A percentile compares a stretch with the other conserved stretches of the same genome.
Evolutionary conservation across 192 early-diverging fungal genomes (phyloP).

Genomic region (Podila clonocystis): DNA sequence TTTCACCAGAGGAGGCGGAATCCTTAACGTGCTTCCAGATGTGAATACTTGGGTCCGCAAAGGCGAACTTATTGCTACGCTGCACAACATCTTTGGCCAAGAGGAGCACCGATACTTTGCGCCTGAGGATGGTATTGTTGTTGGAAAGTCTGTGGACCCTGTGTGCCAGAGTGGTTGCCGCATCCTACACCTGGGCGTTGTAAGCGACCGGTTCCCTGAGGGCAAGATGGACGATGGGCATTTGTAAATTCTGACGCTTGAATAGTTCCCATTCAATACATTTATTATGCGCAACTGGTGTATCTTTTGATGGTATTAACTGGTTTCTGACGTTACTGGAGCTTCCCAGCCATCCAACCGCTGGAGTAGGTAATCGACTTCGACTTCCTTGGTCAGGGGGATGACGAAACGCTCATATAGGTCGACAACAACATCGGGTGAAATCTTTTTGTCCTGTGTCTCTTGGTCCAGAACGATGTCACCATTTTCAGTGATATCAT

Average conservation of each 20-base stretch:
- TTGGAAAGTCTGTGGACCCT: constrained; percentile 86
- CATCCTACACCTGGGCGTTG: constrained; percentile 86
- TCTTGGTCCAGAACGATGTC: constrained; percentile 26
- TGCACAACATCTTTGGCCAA: constrained; percentile 92
- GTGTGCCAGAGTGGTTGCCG: constrained; percentile 90
- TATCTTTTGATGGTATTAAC: too few relatives aligned
- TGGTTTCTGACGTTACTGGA: too few relatives aligned
- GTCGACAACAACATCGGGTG: constrained; percentile 84
- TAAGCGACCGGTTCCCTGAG: constrained; percentile 61
- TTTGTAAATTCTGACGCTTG: constrained; percentile 32
- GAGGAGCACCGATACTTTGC: constrained; percentile 87
- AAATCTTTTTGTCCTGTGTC: constrained; percentile 63
- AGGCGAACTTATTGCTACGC: constrained; percentile 84
- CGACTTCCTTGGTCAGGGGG: constrained; percentile 95
- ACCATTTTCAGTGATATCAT: constrained; percentile 76
- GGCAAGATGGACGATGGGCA: constrained; percentile 69
- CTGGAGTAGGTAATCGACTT: constrained; percentile 90
- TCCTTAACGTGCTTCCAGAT: constrained; percentile 84
- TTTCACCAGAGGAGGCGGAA: constrained; percentile 87
- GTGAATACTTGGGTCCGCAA: constrained; percentile 86
- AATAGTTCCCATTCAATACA: too few relatives aligned
- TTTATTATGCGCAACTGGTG: background rate
- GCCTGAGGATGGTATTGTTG: constrained; percentile 83
- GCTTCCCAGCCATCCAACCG: constrained; percentile 41
- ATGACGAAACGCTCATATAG: constrained; percentile 97